A percentile compares a stretch with the other conserved stretches of the same genome.
phyloP scores from a whole-genome alignment of 2,329 filamentous ascomycete genomes.

The Fusarium sp. region DNA sequence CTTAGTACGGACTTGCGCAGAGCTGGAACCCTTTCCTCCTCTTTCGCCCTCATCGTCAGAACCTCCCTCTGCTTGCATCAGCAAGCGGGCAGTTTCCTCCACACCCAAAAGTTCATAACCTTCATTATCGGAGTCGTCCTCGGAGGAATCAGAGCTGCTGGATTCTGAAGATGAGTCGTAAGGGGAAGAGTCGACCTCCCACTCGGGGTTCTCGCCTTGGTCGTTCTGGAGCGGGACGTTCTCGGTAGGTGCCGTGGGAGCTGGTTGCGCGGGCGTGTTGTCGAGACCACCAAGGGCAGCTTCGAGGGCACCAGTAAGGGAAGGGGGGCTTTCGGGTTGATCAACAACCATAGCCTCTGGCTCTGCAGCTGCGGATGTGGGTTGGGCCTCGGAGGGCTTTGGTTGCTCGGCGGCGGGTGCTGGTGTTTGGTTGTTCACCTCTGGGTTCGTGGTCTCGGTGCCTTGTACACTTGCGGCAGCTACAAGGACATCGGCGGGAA shows the following conservation, averaged over 20 bases:
- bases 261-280: slow-evolving; percentile 22
- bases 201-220: slow-evolving; percentile 74
- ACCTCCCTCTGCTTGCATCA: slow-evolving; percentile 85
- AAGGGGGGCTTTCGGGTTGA: slow-evolving; percentile 51
- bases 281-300: slow-evolving; percentile 57
- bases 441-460: slow-evolving; percentile 35
- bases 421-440: slow-evolving; percentile 7
- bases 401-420: slow-evolving; percentile 6
- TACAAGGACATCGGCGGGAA: slow-evolving; percentile 49
- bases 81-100: slow-evolving; percentile 84
- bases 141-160: slow-evolving; percentile 69
- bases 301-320: slow-evolving; percentile 57
- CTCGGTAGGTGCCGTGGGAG: slow-evolving; percentile 20
- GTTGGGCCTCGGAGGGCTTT: slow-evolving; percentile 11
- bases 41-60: slow-evolving; percentile 81
- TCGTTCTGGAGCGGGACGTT: slow-evolving; percentile 48
- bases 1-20: slow-evolving; percentile 76
- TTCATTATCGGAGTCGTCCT: slow-evolving; percentile 69
- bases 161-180: slow-evolving; percentile 76
- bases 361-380: slow-evolving; percentile 38
- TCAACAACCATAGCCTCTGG: slow-evolving; percentile 53
- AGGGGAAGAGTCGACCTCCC: slow-evolving; percentile 84
- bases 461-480: slow-evolving; percentile 46
- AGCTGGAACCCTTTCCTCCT: slow-evolving; percentile 53
- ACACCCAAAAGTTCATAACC: slow-evolving; percentile 81